These are phyloP conservation scores for Quercus wislizeni DNA, from an alignment of 306 rosid species.

Conservation along the genomic window DNA sequence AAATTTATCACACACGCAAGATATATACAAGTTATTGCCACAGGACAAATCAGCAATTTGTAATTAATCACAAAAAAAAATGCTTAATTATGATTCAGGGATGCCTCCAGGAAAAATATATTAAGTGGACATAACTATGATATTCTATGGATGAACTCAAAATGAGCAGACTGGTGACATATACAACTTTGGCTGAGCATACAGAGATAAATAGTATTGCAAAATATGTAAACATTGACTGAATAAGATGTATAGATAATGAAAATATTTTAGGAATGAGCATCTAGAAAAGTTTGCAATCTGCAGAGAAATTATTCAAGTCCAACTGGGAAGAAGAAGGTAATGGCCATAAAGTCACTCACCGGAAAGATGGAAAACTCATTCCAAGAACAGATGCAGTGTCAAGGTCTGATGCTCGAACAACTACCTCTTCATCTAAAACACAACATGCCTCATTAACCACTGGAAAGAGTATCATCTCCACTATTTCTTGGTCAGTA, in stretches of 20 bases:
- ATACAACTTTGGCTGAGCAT: neutral
- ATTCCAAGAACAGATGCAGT: conserved; percentile 92
- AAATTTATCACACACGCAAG: neutral
- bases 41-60: neutral
- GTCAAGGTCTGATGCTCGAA: conserved; percentile 89
- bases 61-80: neutral
- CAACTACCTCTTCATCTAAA: conserved; percentile 71
- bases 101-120: neutral
- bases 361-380: conserved; percentile 93
- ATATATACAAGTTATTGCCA: neutral
- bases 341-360: neutral
- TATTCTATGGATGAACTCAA: neutral
- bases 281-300: neutral
- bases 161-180: neutral
- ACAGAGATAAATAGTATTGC: neutral
- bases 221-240: neutral
- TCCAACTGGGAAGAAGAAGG: neutral
- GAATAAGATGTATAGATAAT: neutral
- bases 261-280: neutral
- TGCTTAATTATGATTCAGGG: neutral
- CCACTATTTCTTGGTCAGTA: conserved; percentile 85
- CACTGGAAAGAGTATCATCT: conserved; percentile 89
- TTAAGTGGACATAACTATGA: neutral
- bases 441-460: conserved; percentile 96
- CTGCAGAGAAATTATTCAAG: neutral